Percentiles rank a stretch among this genome's conserved stretches.
phyloP scores from a whole-genome alignment of 2,329 filamentous ascomycete genomes.

The Macrophomina pseudophaseolina region DNA sequence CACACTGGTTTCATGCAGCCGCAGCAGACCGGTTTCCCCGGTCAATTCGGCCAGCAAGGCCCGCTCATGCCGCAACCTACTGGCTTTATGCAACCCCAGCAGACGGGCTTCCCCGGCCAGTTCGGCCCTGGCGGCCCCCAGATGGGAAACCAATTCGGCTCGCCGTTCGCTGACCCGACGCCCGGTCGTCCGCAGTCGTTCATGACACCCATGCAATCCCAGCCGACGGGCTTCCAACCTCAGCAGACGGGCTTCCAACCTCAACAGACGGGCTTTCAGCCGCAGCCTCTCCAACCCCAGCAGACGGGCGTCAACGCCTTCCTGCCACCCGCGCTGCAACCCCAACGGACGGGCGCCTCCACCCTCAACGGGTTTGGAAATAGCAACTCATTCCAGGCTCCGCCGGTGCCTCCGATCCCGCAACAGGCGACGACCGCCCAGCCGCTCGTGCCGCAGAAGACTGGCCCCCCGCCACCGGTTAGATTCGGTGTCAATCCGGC shows the following conservation, averaged over 20 bases:
- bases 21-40: conserved; percentile 34
- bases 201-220: conserved; percentile 1
- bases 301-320: conserved; percentile 60
- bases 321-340: conserved; percentile 54
- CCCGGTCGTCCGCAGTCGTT: conserved; percentile 18
- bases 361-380: conserved; percentile 50
- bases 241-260: conserved; percentile 31
- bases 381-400: conserved; percentile 46
- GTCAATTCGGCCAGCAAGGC: conserved; percentile 32
- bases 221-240: conserved; percentile 11
- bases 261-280: conserved; percentile 34
- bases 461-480: conserved; percentile 83
- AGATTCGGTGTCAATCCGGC: conserved; percentile 80
- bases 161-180: conserved; percentile 49
- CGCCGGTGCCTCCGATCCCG: conserved; percentile 62
- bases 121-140: conserved; percentile 58
- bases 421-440: conserved; percentile 60
- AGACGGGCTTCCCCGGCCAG: conserved; percentile 51
- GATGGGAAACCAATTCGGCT: conserved; percentile 46
- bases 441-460: conserved; percentile 77
- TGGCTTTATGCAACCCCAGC: conserved; percentile 56
- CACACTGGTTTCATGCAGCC: conserved; percentile 49
- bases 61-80: conserved; percentile 56
- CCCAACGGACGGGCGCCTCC: conserved; percentile 50
- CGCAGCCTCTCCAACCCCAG: conserved; percentile 53